A percentile compares a stretch with the other conserved stretches of the same genome.
These are phyloP conservation scores for Thelephora aurantiotincta DNA, from an alignment of 768 basidiomycete species.

Conservation along the genomic window DNA sequence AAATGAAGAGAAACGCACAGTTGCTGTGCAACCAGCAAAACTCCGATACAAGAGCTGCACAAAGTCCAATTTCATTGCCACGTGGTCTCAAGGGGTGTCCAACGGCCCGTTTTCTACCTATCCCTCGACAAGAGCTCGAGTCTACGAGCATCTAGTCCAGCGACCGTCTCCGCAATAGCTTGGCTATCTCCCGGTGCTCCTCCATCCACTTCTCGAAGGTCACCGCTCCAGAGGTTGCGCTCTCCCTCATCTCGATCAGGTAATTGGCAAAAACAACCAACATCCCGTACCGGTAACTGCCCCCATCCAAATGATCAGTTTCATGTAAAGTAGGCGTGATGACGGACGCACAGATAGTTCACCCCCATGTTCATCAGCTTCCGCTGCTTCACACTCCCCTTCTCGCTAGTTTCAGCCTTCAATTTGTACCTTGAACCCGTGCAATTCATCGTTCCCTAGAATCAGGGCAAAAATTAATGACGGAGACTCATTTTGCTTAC, in stretches of 20 bases:
- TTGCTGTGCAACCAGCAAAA: no score
- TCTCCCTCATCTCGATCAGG: conserved; percentile 53
- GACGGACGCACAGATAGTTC: conserved; percentile 63
- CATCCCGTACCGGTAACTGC: conserved; percentile 76
- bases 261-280: conserved; percentile 94
- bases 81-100: no score
- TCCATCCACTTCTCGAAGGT: conserved; percentile 76
- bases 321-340: conserved; percentile 9
- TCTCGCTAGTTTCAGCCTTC: conserved; percentile 72
- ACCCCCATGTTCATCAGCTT: conserved; percentile 65
- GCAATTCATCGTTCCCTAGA: no score
- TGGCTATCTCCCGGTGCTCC: conserved; percentile 76
- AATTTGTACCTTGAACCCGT: conserved; percentile 64
- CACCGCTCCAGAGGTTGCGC: conserved; percentile 21
- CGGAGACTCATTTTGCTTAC: conserved; percentile 28
- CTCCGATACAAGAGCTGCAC: no score
- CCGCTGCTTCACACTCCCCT: conserved; percentile 61
- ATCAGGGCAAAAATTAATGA: no score
- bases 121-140: background rate
- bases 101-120: no score
- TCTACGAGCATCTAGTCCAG: conserved; percentile 31
- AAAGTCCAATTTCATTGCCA: no score
- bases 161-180: conserved; percentile 51
- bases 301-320: conserved; percentile 2
- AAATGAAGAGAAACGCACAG: no score